Evolutionary conservation across 1,139 yeast genomes (phyloP), one percentile per base, ranked within the genome.

Genomic region (Kodamaea ohmeri): DNA sequence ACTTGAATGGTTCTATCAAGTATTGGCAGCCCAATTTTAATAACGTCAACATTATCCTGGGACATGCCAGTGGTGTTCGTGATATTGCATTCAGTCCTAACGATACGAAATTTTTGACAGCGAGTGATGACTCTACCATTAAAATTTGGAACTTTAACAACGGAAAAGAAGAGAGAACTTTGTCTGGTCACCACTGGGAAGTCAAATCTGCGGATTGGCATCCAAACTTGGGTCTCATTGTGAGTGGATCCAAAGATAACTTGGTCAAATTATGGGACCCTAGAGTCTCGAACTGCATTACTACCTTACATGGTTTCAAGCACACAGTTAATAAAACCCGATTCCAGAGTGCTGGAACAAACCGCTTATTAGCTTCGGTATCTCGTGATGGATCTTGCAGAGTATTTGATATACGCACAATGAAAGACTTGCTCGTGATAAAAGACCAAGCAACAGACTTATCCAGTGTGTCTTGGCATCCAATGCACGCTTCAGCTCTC

Each of bases 11-110:
- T 22, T 72, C 74, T 8, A 76, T 92, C 52, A 92, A 92, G 65
- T 92, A 85, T 56, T 94, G 98, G 97, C 97, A 92, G 61, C 95
- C 97, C 6, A 92, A 94, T 62, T 88, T 92, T 67, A 92, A 92
- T 61, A 92, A 92, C 65, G 97, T 94, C 34, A 89, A 90, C 58
- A 86, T 87, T 43, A 63, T 92, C 27, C 71, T 76, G 38, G 95
- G 88, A 0, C 98, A 92, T 58, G 67, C 73, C 8, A 85, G 88
- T 59, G 88, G 89, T 11, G 77, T 92, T 25, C 73, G 96, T 47
- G 97, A 88, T 52, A 75, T 92, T 27, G 83, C 94, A 7, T 90
- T 94, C 60, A 79, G 94, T 34, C 96, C 96, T 4, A 83, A 83
- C 51, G 98, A 92, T 59, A 69, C 90, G 14, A 88, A 89, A 56